These are phyloP conservation scores for Trypanosoma rangeli DNA, from an alignment of 208 protist species.

Conservation along the genomic window DNA sequence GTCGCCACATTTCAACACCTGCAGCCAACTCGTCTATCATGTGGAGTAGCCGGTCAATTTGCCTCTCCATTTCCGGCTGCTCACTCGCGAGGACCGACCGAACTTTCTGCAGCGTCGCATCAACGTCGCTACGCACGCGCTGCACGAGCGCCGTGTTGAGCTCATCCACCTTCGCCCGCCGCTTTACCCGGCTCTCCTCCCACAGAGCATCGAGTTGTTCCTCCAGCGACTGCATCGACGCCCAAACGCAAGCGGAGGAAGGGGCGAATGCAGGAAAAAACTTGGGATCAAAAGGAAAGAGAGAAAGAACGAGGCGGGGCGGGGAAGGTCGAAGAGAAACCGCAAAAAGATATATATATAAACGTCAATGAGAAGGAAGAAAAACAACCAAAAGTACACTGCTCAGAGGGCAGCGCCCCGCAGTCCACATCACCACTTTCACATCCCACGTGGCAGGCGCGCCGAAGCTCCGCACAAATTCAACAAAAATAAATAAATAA, in stretches of 20 bases:
- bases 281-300: neutral
- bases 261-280: neutral
- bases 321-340: too few species aligned
- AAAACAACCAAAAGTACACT: neutral
- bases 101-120: slow-evolving; percentile 37
- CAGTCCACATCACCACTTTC: too few species aligned
- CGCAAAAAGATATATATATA: slow-evolving; percentile 11
- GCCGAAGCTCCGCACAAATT: too few species aligned
- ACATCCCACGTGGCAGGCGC: too few species aligned
- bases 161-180: slow-evolving; percentile 16
- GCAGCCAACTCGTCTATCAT: slow-evolving; percentile 72
- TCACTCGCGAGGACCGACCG: slow-evolving; percentile 44
- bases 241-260: neutral
- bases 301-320: slow-evolving; percentile 7
- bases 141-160: slow-evolving; percentile 30
- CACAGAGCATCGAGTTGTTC: slow-evolving; percentile 48
- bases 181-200: slow-evolving; percentile 32
- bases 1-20: slow-evolving; percentile 75
- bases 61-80: slow-evolving; percentile 52
- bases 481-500: too few species aligned
- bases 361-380: slow-evolving; percentile 20
- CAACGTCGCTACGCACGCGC: slow-evolving; percentile 49
- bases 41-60: slow-evolving; percentile 60
- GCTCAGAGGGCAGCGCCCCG: too few species aligned
- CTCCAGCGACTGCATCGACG: slow-evolving; percentile 32